Evolutionary conservation across 2,329 filamentous ascomycete species (phyloP).

Genomic region (Ophidiomyces ophidiicola): DNA sequence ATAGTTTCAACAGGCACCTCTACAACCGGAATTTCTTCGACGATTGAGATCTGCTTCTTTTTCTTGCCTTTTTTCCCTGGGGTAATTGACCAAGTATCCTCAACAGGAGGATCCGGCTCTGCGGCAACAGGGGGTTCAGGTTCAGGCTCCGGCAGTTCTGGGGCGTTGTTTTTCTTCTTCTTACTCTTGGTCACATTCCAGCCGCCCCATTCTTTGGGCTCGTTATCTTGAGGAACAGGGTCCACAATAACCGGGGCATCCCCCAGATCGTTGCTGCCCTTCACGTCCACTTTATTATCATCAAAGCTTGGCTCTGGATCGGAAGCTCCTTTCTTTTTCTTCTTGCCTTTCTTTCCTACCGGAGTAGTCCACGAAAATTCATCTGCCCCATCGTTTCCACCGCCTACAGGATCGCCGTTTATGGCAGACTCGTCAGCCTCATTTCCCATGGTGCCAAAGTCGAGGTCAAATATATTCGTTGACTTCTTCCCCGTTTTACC

Average conservation of each 20-base stretch:
- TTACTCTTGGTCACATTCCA: conserved; percentile 28
- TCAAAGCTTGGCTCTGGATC: conserved; percentile 28
- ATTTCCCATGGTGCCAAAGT: conserved; percentile 23
- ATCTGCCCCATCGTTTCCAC: conserved; percentile 33
- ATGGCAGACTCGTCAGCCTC: conserved; percentile 33
- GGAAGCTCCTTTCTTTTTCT: conserved; percentile 27
- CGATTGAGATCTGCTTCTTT: conserved; percentile 4
- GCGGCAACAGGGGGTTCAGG: conserved; percentile 3
- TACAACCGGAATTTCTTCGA: neutral
- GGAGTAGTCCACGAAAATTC: conserved; percentile 35
- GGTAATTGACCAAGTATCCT: conserved; percentile 1
- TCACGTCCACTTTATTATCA: conserved; percentile 12
- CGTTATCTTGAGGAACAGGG: conserved; percentile 17
- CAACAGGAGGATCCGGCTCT: conserved; percentile 9
- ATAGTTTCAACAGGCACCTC: neutral
- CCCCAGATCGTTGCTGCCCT: conserved; percentile 6
- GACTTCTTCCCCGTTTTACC: conserved; percentile 28
- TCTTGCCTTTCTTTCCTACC: conserved; percentile 42
- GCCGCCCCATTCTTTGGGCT: conserved; percentile 17
- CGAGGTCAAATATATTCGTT: conserved; percentile 32
- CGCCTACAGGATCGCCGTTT: conserved; percentile 5
- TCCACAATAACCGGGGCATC: conserved; percentile 4
- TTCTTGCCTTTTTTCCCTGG: conserved; percentile 12
- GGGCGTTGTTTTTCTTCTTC: conserved; percentile 20
- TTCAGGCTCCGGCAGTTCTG: neutral